These are phyloP conservation scores for Metarhizium anisopliae DNA, from an alignment of 2,329 filamentous ascomycete genomes.

Conservation along the genomic window DNA sequence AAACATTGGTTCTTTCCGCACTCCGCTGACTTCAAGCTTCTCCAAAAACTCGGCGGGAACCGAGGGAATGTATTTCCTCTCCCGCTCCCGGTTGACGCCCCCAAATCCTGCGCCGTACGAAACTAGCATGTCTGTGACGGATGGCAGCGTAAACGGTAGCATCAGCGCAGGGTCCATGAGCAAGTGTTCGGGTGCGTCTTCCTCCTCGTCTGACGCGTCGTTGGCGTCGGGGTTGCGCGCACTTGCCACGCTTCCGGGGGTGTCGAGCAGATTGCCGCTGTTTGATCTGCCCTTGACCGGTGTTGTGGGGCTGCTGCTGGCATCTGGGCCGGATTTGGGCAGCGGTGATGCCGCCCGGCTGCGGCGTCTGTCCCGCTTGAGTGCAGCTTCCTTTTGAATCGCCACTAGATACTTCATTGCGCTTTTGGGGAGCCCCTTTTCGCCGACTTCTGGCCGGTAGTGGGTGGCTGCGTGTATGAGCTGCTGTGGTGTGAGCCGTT, in stretches of 20 bases:
- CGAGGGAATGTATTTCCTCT: conserved; percentile 91
- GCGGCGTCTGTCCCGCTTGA: conserved; percentile 45
- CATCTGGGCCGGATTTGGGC: conserved; percentile 21
- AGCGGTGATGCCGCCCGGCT: conserved; percentile 37
- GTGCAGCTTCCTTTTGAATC: conserved; percentile 64
- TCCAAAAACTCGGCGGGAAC: conserved; percentile 89
- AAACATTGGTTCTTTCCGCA: conserved; percentile 47
- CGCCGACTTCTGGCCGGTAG: conserved; percentile 89
- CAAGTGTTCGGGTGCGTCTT: conserved; percentile 63
- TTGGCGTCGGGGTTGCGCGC: conserved; percentile 26
- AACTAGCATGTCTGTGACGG: conserved; percentile 94
- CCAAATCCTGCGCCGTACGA: conserved; percentile 93
- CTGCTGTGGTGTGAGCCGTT: conserved; percentile 75
- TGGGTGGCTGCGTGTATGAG: conserved; percentile 86
- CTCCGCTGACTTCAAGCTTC: conserved; percentile 62
- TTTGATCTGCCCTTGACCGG: conserved; percentile 31
- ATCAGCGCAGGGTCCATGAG: conserved; percentile 85
- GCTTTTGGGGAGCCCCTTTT: conserved; percentile 82
- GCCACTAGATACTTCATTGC: conserved; percentile 78
- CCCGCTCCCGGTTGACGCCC: conserved; percentile 81
- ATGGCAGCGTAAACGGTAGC: conserved; percentile 90
- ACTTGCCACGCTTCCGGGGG: conserved; percentile 31
- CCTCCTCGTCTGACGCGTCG: conserved; percentile 40
- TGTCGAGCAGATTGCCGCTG: conserved; percentile 30
- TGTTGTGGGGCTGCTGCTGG: conserved; percentile 31